phyloP scores from a whole-genome alignment of 2,329 filamentous ascomycete genomes.

The Phialophora chinensis region DNA sequence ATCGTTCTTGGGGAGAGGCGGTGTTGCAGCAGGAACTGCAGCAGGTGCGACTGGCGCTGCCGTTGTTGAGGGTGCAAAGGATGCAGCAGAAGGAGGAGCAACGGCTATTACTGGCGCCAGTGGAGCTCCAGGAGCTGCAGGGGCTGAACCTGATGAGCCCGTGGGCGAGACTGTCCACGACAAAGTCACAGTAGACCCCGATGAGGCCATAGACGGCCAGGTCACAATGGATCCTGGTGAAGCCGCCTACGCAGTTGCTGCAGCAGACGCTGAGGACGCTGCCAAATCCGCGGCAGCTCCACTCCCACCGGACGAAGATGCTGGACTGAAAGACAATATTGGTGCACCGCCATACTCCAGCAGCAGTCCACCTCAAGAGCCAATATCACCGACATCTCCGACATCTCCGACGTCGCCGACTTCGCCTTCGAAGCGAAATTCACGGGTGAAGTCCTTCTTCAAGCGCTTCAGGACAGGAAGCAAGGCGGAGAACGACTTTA shows the following conservation, averaged over 20 bases:
- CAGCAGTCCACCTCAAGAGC: constrained; percentile 16
- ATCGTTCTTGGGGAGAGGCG: constrained; percentile 28
- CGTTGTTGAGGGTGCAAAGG: constrained; percentile 19
- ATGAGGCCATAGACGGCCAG: constrained; percentile 24
- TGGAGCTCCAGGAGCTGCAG: constrained; percentile 13
- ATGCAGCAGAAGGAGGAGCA: constrained; percentile 19
- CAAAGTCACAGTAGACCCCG: constrained; percentile 27
- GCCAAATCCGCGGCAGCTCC: constrained; percentile 1
- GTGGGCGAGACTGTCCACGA: constrained; percentile 30
- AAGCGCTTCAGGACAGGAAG: constrained; percentile 32
- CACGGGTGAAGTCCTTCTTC: constrained; percentile 37
- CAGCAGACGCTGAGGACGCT: constrained; percentile 14
- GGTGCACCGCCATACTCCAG: constrained; percentile 17
- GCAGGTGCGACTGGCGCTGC: constrained; percentile 22
- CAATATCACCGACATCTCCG: constrained; percentile 20
- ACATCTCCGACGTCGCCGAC: constrained; percentile 22
- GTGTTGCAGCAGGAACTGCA: constrained; percentile 16
- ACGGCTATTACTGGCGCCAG: constrained; percentile 8
- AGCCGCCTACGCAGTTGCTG: constrained; percentile 26
- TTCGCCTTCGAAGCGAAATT: constrained; percentile 36
- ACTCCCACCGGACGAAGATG: constrained; percentile 13
- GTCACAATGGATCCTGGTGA: constrained; percentile 27
- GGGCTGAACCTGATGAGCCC: constrained; percentile 13
- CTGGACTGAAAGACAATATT: constrained; percentile 13
- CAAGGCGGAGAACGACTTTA: constrained; percentile 31